Evolutionary conservation across 2,329 filamentous ascomycete species (phyloP), one percentile per base, ranked within the genome.

Genomic region (Sphaerulina vaccinii): DNA sequence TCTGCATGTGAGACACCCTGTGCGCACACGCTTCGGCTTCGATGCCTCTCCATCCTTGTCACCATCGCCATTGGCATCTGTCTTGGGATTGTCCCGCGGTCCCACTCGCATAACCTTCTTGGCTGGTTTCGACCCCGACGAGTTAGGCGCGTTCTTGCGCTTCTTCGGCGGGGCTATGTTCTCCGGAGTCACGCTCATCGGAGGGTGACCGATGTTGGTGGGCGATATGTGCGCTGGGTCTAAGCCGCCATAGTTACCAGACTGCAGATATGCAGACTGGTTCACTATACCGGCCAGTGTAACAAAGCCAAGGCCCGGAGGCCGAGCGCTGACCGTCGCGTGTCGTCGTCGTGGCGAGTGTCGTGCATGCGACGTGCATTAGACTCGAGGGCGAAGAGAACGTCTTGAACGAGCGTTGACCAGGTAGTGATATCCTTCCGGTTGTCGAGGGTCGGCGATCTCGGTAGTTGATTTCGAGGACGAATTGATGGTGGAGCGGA

Each of bases 1-100:
- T 61, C 91, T 80, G 70, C 91, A 96, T 2, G 91, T 96, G 59
- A 96, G 74, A 68, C 91, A 96, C 32, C 91, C 91, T 2, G 91
- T 96, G 40, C 92, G 84, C 15, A 95, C 90, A 58, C 91, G 80
- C 72, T 86, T 92, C n/a, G 89, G 84, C 69, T 91, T 92, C 5
- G 59, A 60, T 21, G 58, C 64, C 23, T 65, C 65, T 32, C 55
- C 61, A 49, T 66, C 65, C 46, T 64, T 64, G 48, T 69, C 65
- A 16, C 57, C 66, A 52, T 62, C 65, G 37, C 54, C 37, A 45
- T 60, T 58, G 19, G 41, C 49, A 19, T 63, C 63, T 19, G 52
- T 24, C 52, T 58, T 63, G 49, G 49, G 54, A 19, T 65, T 58
- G 18, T 56, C 52, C 50, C 58, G 56, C 2, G 64, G 62, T 2